Base-by-base conservation (phyloP, 2,329 filamentous ascomycete genomes). In the Colletotrichum sp. region DNA sequence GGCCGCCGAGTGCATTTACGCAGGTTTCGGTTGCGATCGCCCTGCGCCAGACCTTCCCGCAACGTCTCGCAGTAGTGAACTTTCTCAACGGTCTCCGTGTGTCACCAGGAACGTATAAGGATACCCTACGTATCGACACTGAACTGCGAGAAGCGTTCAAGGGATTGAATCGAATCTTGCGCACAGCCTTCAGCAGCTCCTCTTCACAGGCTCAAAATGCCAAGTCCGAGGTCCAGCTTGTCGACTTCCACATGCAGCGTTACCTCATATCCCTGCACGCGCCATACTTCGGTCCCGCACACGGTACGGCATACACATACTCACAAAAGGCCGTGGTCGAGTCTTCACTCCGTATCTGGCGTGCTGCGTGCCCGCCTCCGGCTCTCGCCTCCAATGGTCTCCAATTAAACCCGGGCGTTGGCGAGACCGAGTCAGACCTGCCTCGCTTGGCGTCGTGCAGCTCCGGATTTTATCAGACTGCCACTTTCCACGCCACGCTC, bases 231-330 rank as follows among this genome's bases (percentile, higher is more conserved):
- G 77, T 85, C 7, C 84, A 85, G 5, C 76, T 88, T 1, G 78
- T 90, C 8, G 87, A 91, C 33, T 83, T 90, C 55, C 79, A 90
- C 27, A 84, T 91, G 73, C 85, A 88, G 31, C 87, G 89, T 11
- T 91, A 90, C 76, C 79, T 92, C 4, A 82, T 89, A 8, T 83
- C 87, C 0, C 83, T 93, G 0, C 91, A 93, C 77, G 82, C 88
- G 4, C 88, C 88, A 0, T 91, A 86, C 77, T 86, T 87, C 31
- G 79, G 79, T 1, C 77, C 82, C 0, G 81, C 86, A 2, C 79
- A 79, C 1, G 82, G 89, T 6, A 82, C 86, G 1, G 78, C 82
- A 4, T 90, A 87, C 72, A 87, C 88, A 1, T 90, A 86, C 73
- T 90, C 89, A 0, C 80, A 87, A 1, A 88, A 86, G 57, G 83